Evolutionary conservation across 2,329 filamentous ascomycete species (phyloP), one percentile per base, ranked within the genome.

Genomic region (Epichloe elymi): DNA sequence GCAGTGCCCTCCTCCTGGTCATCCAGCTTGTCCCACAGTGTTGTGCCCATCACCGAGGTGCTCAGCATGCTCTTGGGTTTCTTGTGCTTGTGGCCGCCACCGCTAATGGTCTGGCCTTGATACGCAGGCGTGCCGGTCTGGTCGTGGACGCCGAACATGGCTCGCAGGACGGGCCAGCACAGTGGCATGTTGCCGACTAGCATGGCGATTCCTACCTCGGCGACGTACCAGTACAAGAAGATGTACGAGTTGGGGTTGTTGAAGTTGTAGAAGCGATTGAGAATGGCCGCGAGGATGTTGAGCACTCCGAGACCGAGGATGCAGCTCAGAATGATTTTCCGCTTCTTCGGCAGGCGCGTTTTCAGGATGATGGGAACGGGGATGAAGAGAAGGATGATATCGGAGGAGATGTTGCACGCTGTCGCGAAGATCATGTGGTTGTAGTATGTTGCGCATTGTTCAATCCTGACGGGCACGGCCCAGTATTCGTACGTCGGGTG

Each of bases 181-280:
- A 81, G 74, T 0, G 79, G 79, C 5, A 83, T 67, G 53, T 83
- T 83, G 30, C 78, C 73, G 15, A 82, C 78, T 46, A 80, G 70
- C 40, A 83, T 69, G 5, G 78, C 76, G 0, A 79, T 79, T 43
- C 74, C 76, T 12, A 74, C 72, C 59, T 83, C 79, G 30, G 77
- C 72, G 8, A 79, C 72, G 55, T 80, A 80, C 78, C 79, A 83
- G 56, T 74, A 74, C 0, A 79, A 72, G 68, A 79, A 83, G 38
- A 74, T 63, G 14, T 68, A 66, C 3, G 74, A 75, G 59, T 78
- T 81, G 0, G 75, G 75, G 19, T 77, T 63, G 15, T 65, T 72
- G 53, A 83, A 80, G 43, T 76, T 79, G 64, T 80, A 80, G 58
- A 79, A 78, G 53, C 81, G 80, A 65, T 80, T 82, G 15, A 83